Conservation (phyloP, 495 filamentous ascomycete species). For the Tetracladium marchalianum region DNA sequence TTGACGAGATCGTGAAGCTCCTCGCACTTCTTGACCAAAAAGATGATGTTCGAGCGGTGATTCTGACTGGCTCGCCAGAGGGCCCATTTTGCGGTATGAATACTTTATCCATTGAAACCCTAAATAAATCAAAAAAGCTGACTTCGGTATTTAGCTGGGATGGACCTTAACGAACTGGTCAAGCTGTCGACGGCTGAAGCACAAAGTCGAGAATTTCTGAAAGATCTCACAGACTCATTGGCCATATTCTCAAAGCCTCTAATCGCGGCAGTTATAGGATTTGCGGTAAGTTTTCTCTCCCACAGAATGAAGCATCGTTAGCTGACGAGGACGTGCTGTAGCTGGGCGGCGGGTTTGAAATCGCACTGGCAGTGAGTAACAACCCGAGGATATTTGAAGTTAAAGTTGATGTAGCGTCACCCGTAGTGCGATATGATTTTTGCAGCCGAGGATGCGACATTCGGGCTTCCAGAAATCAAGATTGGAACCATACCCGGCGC, state of each 20-base stretch:
- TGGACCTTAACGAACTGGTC: constrained; percentile 28
- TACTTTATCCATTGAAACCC: neutral
- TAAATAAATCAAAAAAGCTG: neutral
- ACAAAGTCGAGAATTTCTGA: constrained; percentile 22
- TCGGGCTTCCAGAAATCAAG: constrained; percentile 34
- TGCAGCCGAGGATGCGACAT: constrained; percentile 22
- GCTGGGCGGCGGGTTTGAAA: constrained; percentile 8
- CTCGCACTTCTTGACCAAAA: constrained; percentile 19
- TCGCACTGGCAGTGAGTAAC: neutral
- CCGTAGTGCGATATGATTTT: constrained; percentile 32
- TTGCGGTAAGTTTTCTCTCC: neutral
- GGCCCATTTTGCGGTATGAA: constrained; percentile 26
- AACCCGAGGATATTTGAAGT: neutral
- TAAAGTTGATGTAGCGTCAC: neutral
- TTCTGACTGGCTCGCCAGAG: constrained; percentile 24
- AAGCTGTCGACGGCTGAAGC: constrained; percentile 22
- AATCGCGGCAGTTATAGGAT: constrained; percentile 2
- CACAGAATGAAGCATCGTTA: too few species aligned
- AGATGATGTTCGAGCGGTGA: constrained; percentile 20
- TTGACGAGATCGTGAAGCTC: constrained; percentile 16
- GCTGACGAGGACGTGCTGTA: too few species aligned
- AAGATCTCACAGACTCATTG: constrained; percentile 26
- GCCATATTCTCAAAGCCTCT: constrained; percentile 5
- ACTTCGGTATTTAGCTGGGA: constrained; percentile 20
- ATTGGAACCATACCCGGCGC: constrained; percentile 33